Evolutionary conservation across 2,329 filamentous ascomycete genomes (phyloP).

Genomic region (Alternaria gansuensis): DNA sequence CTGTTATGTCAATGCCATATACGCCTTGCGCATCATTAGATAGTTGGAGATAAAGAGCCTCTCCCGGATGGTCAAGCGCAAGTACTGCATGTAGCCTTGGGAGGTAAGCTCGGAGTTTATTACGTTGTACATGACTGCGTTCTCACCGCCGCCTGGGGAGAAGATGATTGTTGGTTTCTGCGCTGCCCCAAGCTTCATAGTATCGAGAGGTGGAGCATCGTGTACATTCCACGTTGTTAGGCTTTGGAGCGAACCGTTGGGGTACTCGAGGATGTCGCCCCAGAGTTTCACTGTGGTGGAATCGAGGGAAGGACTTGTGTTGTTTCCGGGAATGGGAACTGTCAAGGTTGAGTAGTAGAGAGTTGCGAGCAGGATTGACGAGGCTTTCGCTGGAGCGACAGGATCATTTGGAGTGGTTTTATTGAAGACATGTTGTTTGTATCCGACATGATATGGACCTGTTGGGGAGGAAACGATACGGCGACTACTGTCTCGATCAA

Average conservation of each 20-base stretch:
- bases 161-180: conserved; percentile 26
- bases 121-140: conserved; percentile 16
- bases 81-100: conserved; percentile 22
- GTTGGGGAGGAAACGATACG: conserved; percentile 11
- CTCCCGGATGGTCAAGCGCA: conserved; percentile 28
- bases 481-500: not conserved
- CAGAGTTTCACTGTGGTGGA: conserved; percentile 31
- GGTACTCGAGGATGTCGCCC: conserved; percentile 9
- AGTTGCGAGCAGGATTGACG: conserved; percentile 28
- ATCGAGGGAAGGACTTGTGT: conserved; percentile 34
- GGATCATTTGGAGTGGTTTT: conserved; percentile 36
- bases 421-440: conserved; percentile 38
- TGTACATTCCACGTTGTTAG: conserved; percentile 19
- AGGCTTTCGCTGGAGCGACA: conserved; percentile 21
- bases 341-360: conserved; percentile 38
- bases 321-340: conserved; percentile 11
- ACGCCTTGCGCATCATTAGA: conserved; percentile 15
- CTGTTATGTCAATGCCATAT: conserved; percentile 14
- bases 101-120: conserved; percentile 22
- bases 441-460: conserved; percentile 37
- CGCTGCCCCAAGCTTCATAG: not conserved
- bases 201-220: conserved; percentile 16
- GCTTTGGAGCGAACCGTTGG: conserved; percentile 9
- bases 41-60: conserved; percentile 23
- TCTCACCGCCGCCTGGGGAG: conserved; percentile 22